Evolutionary conservation across 2,329 filamentous ascomycete genomes (phyloP).

Genomic region (Colletotrichum nymphaeae): DNA sequence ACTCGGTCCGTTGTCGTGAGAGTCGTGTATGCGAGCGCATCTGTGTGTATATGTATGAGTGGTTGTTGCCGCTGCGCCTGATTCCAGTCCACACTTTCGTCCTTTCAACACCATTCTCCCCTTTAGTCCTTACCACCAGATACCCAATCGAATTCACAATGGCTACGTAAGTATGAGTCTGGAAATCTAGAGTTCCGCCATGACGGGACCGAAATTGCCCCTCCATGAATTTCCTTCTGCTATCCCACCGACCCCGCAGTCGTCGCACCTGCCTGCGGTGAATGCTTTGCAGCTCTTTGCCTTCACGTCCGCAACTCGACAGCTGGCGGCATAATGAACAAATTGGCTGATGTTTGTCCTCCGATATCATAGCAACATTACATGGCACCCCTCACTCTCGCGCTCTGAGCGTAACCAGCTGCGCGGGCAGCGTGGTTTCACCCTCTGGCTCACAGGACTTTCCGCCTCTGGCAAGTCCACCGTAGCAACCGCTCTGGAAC

Average conservation of each 20-base stretch:
- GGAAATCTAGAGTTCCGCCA: neutral
- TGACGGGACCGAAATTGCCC: neutral
- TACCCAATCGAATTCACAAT: constrained; percentile 37
- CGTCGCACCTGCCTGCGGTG: neutral
- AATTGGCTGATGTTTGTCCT: neutral
- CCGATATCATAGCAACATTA: constrained; percentile 78
- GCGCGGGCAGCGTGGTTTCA: constrained; percentile 89
- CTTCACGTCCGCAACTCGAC: neutral
- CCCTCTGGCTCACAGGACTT: constrained; percentile 97
- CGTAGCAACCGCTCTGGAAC: constrained; percentile 94
- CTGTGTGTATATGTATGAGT: neutral
- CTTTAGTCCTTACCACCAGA: neutral
- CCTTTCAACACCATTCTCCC: neutral
- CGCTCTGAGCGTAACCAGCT: constrained; percentile 79
- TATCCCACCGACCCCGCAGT: neutral
- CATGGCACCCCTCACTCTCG: constrained; percentile 86
- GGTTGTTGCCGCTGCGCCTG: neutral
- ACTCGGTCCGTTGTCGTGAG: neutral
- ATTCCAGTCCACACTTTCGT: neutral
- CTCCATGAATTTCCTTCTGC: neutral
- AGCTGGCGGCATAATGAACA: neutral
- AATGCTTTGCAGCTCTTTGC: neutral
- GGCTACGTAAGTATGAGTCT: constrained; percentile 41
- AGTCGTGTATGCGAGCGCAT: neutral
- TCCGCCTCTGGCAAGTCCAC: constrained; percentile 98